These are phyloP conservation scores for Terana coerulea DNA, from an alignment of 768 basidiomycete species.

Conservation along the genomic window DNA sequence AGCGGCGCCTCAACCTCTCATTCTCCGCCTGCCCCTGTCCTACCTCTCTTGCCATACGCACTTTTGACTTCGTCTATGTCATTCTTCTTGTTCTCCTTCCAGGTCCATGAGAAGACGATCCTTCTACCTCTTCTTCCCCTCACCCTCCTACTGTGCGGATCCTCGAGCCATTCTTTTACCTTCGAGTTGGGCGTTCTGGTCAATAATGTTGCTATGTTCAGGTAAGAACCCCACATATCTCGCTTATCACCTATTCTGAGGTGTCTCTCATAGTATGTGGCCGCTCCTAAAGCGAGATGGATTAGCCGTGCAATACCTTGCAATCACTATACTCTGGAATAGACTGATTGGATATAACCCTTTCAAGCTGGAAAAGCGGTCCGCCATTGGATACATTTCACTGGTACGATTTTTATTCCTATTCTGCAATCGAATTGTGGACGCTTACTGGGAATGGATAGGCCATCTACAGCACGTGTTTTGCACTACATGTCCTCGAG, in stretches of 20 bases:
- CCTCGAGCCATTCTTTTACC: conserved; percentile 38
- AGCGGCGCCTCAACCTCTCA: neutral
- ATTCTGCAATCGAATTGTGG: conserved; percentile 2
- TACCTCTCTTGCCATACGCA: conserved; percentile 74
- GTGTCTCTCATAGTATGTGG: conserved; percentile 71
- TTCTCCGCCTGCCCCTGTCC: conserved; percentile 42
- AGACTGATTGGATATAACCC: conserved; percentile 76
- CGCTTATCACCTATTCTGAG: conserved; percentile 1
- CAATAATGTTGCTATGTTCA: conserved; percentile 85
- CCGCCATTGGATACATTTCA: conserved; percentile 52
- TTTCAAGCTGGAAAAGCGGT: conserved; percentile 39
- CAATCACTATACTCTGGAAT: conserved; percentile 75
- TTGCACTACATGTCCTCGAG: conserved; percentile 63
- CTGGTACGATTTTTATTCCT: conserved; percentile 35
- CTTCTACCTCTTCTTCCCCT: conserved; percentile 82
- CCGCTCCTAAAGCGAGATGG: conserved; percentile 81
- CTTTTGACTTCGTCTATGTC: conserved; percentile 81
- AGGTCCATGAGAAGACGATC: conserved; percentile 95
- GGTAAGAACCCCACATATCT: conserved; percentile 44
- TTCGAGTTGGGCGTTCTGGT: conserved; percentile 72
- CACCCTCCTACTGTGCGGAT: conserved; percentile 65
- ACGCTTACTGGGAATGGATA: conserved; percentile 15
- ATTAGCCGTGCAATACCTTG: conserved; percentile 68
- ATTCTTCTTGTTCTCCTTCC: conserved; percentile 96
- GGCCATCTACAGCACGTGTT: conserved; percentile 54